Percentiles rank a stretch among this genome's conserved stretches.
Evolutionary conservation across 805 yeast species (phyloP).

Genomic region (Zygosaccharomyces pseudorouxii): DNA sequence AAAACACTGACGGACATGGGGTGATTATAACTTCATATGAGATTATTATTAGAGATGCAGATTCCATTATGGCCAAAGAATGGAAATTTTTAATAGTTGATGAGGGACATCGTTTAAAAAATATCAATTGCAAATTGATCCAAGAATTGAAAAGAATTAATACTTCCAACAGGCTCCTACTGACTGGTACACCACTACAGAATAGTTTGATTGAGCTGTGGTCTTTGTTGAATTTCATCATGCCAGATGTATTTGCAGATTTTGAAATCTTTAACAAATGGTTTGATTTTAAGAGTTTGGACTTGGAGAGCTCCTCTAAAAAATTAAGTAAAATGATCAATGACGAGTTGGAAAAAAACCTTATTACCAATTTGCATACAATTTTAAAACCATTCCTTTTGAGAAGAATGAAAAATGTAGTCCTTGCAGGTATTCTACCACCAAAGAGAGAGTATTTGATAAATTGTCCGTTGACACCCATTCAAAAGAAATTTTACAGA

Average conservation of each 20-base stretch:
- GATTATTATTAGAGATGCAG: slow-evolving; percentile 64
- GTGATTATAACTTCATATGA: slow-evolving; percentile 82
- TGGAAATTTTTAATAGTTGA: slow-evolving; percentile 91
- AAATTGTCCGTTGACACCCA: slow-evolving; percentile 59
- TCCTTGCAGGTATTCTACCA: slow-evolving; percentile 61
- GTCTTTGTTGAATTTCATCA: slow-evolving; percentile 84
- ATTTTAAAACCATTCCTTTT: slow-evolving; percentile 84
- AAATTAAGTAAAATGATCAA: slow-evolving; percentile 45
- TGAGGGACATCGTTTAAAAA: slow-evolving; percentile 92
- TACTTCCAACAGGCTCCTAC: slow-evolving; percentile 65
- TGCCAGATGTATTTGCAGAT: slow-evolving; percentile 92
- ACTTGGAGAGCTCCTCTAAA: slow-evolving; percentile 27
- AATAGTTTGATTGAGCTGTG: slow-evolving; percentile 86
- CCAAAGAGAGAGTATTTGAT: slow-evolving; percentile 86
- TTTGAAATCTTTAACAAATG: slow-evolving; percentile 85
- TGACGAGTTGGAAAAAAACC: slow-evolving; percentile 50
- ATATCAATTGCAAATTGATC: slow-evolving; percentile 72
- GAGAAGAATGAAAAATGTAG: slow-evolving; percentile 74
- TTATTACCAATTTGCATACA: slow-evolving; percentile 76
- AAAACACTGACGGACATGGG: slow-evolving; percentile 35
- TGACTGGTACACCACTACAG: slow-evolving; percentile 97
- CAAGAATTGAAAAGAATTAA: slow-evolving; percentile 60
- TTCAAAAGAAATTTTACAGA: slow-evolving; percentile 62
- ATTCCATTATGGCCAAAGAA: slow-evolving; percentile 43
- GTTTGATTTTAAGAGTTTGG: slow-evolving; percentile 75